A percentile compares a stretch with the other conserved stretches of the same genome.
Evolutionary conservation across 1,284 basidiomycete genomes (phyloP).

Genomic region (Melampsora larici-populina): DNA sequence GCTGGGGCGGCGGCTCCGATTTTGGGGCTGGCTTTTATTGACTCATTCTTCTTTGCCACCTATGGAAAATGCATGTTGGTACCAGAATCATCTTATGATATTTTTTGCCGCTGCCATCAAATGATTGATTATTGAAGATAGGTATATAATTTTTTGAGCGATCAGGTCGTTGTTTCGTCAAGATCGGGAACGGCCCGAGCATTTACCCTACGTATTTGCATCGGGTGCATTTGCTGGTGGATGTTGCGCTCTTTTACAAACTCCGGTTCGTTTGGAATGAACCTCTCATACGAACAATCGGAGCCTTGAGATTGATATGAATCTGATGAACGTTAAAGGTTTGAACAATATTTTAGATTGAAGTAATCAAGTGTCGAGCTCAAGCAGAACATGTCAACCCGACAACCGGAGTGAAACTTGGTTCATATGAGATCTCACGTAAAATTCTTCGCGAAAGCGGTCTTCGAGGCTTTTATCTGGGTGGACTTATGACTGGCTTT

Average conservation of each 20-base stretch:
- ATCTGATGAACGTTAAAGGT: too few relatives aligned
- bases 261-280: conserved; percentile 47
- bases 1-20: conserved; percentile 52
- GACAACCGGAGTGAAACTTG: conserved; percentile 46
- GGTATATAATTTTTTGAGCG: too few relatives aligned
- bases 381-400: conserved; percentile 48
- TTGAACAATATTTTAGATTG: conserved; percentile 46
- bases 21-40: conserved; percentile 51
- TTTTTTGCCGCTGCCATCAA: background rate
- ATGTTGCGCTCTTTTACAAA: conserved; percentile 50
- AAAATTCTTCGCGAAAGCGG: conserved; percentile 49
- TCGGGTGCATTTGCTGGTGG: conserved; percentile 50
- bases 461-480: conserved; percentile 49
- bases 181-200: conserved; percentile 50
- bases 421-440: conserved; percentile 48
- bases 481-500: conserved; percentile 50
- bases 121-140: too few relatives aligned
- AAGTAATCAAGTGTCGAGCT: conserved; percentile 52
- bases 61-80: conserved; percentile 51
- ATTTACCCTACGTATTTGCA: conserved; percentile 47
- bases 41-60: conserved; percentile 51
- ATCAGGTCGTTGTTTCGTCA: conserved; percentile 46
- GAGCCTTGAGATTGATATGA: background rate
- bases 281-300: background rate
- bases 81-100: too few relatives aligned